Conservation (phyloP, 2,329 filamentous ascomycete genomes). For the Ceratocystis colombiana region DNA sequence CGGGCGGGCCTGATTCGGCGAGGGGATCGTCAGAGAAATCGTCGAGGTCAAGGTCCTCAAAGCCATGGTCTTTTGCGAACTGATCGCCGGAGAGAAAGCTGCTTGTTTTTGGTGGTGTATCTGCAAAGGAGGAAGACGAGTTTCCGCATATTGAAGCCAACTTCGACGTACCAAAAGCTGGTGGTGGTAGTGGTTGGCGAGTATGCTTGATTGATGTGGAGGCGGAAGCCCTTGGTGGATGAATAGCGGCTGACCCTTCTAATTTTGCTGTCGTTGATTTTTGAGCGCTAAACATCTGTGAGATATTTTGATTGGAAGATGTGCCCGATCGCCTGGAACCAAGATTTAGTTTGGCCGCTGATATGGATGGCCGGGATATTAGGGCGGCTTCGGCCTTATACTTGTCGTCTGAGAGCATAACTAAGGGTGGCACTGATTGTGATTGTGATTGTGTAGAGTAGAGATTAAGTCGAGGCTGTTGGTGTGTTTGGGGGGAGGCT, state of each 20-base stretch:
- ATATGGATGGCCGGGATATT: not conserved
- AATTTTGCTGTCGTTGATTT: not conserved
- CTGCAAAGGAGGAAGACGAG: constrained; percentile 15
- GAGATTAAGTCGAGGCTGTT: not conserved
- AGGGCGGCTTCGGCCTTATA: constrained; percentile 8
- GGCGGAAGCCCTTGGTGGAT: not conserved
- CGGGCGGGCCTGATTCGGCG: constrained; percentile 17
- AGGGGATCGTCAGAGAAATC: constrained; percentile 25
- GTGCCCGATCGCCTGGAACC: constrained; percentile 1
- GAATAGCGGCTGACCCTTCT: not conserved
- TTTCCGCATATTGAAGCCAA: constrained; percentile 19
- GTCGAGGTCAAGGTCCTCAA: constrained; percentile 22
- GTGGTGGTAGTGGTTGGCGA: constrained; percentile 9
- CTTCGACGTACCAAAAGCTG: constrained; percentile 10
- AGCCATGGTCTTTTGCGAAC: constrained; percentile 24
- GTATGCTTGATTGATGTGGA: not conserved
- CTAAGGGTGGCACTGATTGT: not conserved
- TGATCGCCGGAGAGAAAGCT: constrained; percentile 15
- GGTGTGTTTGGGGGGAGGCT: not conserved
- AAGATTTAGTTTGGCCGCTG: not conserved
- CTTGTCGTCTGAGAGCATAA: constrained; percentile 15
- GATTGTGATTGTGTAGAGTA: constrained; percentile 7
- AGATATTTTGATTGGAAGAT: constrained; percentile 20
- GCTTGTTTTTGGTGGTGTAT: not conserved
- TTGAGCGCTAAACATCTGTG: constrained; percentile 20